Percentiles rank a stretch among this genome's conserved stretches.
Evolutionary conservation across 192 early-diverging fungal species (phyloP).

Genomic region (Coemansia sp.): DNA sequence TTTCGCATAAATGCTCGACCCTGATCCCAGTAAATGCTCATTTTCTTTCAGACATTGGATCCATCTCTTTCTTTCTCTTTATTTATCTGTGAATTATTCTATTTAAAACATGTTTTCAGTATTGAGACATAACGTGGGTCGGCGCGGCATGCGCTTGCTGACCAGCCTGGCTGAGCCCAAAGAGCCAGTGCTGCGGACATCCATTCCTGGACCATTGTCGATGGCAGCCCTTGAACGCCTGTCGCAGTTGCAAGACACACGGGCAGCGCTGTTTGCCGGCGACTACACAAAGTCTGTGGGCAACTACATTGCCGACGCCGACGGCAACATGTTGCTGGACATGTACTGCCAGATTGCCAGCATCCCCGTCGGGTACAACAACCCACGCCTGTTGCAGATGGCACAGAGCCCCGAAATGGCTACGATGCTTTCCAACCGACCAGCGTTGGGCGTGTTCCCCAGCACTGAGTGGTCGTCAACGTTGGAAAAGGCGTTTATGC

Average conservation of each 20-base stretch:
- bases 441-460: constrained; percentile 68
- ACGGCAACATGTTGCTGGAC: constrained; percentile 70
- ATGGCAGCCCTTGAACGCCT: constrained; percentile 55
- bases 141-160: constrained; percentile 12
- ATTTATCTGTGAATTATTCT: background rate
- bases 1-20: background rate
- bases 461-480: constrained; percentile 61
- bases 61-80: background rate
- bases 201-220: constrained; percentile 65
- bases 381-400: constrained; percentile 57
- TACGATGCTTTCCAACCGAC: constrained; percentile 64
- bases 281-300: constrained; percentile 67
- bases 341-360: constrained; percentile 74
- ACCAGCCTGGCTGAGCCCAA: constrained; percentile 58
- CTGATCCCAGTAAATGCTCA: background rate
- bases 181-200: constrained; percentile 54
- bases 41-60: background rate
- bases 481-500: constrained; percentile 65
- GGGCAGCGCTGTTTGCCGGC: constrained; percentile 64
- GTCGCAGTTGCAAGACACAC: constrained; percentile 62
- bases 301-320: constrained; percentile 73
- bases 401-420: constrained; percentile 60
- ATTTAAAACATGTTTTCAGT: background rate
- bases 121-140: constrained; percentile 7
- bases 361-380: constrained; percentile 74